Evolutionary conservation across 2,329 filamentous ascomycete genomes (phyloP), one percentile per base, ranked within the genome.

Genomic region (Fusarium lateritium): DNA sequence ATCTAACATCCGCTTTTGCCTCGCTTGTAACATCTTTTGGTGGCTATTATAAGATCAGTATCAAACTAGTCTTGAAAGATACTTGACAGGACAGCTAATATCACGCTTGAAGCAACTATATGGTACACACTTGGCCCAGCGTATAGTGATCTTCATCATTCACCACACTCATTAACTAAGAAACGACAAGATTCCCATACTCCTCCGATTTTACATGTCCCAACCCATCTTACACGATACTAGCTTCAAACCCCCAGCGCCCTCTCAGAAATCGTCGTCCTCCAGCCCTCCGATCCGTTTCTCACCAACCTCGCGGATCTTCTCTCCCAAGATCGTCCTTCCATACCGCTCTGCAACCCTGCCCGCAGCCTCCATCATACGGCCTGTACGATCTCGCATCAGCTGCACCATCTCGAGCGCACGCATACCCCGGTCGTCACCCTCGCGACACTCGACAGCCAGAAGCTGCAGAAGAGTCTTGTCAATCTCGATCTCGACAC

Each of bases 361-460:
- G 58, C 90, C 89, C 2, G 96, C 96, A 6, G 95, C 92, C 78
- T 98, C 94, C 60, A 97, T 80, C 93, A 98, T 98, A 78, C 92
- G 91, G 19, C 95, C 95, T 63, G 89, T 92, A 45, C 89, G 85
- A 81, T 98, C 94, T 44, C 87, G 88, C 90, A 99, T 92, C 75
- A 99, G 83, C 65, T 88, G 85, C 31, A 97, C 96, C 74, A 98
- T 87, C 81, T 99, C 97, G 36, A 99, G 83, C 1, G 95, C 95
- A 71, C 95, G 94, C 94, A 98, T 98, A 7, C 94, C 95, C 31
- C 92, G 86, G 67, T 98, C 94, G 79, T 99, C 96, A 44, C 94
- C 94, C 71, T 96, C 93, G 62, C 94, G 89, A 78, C 96, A 99
- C 83, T 98, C 96, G 8, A 91, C 84, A 4, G 93, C 94, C 76